phyloP scores from a whole-genome alignment of 1,139 yeast species.

The Sugiyamaella neomexicana region DNA sequence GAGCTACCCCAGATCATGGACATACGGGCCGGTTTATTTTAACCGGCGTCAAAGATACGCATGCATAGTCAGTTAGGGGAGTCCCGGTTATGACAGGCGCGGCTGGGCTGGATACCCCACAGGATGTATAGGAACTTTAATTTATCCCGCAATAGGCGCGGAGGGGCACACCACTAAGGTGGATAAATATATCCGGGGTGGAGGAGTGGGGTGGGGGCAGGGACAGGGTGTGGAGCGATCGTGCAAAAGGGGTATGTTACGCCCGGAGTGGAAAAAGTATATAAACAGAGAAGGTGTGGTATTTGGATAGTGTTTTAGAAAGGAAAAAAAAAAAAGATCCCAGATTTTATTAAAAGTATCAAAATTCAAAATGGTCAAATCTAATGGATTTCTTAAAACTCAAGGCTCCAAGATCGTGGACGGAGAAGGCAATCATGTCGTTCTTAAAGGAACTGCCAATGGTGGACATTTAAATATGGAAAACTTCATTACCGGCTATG shows the following conservation, averaged over 20 bases:
- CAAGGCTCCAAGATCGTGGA: slow-evolving; percentile 49
- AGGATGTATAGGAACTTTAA: not conserved
- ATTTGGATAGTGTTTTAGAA: too few relatives aligned
- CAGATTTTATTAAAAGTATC: not conserved
- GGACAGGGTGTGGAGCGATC: not conserved
- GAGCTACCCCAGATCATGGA: not conserved
- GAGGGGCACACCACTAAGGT: slow-evolving; percentile 9
- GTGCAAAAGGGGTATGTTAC: slow-evolving; percentile 1
- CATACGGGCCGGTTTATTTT: slow-evolving; percentile 4
- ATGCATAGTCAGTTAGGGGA: not conserved
- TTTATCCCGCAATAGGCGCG: slow-evolving; percentile 13
- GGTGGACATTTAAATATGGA: slow-evolving; percentile 55
- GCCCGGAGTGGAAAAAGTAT: not conserved
- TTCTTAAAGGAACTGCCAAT: slow-evolving; percentile 47
- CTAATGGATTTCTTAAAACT: slow-evolving; percentile 30
- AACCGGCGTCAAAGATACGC: not conserved
- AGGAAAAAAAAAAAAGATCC: too few relatives aligned
- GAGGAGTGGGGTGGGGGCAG: not conserved
- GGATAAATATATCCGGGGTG: slow-evolving; percentile 12
- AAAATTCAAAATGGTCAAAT: slow-evolving; percentile 5
- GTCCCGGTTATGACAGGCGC: slow-evolving; percentile 4
- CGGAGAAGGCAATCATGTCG: slow-evolving; percentile 40
- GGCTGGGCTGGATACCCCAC: slow-evolving; percentile 7
- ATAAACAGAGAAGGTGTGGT: not conserved
- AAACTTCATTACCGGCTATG: slow-evolving; percentile 52